Evolutionary conservation across 257 asterid species (phyloP).

Genomic region (Thymus mandschuricus): DNA sequence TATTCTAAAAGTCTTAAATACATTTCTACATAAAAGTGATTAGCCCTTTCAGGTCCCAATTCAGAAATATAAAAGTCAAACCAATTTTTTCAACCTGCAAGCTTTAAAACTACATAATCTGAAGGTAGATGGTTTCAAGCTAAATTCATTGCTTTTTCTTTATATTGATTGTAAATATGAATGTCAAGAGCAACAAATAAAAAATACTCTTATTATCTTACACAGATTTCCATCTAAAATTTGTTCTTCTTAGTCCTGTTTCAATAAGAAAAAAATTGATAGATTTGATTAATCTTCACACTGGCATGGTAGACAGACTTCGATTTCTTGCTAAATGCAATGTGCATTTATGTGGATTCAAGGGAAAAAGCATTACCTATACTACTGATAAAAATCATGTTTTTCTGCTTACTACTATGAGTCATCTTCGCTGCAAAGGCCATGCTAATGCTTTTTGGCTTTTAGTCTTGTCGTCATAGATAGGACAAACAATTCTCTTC

Average conservation of each 20-base stretch:
- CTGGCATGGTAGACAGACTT: neutral
- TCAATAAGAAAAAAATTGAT: neutral
- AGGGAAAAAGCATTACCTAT: neutral
- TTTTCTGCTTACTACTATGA: neutral
- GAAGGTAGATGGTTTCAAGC: neutral
- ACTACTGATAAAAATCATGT: neutral
- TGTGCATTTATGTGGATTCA: neutral
- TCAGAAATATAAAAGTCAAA: neutral
- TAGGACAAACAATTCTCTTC: slow-evolving; percentile 6
- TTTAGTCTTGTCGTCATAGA: neutral
- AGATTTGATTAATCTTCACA: neutral
- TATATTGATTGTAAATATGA: neutral
- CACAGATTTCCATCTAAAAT: neutral
- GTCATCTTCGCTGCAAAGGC: neutral
- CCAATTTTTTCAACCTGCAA: neutral
- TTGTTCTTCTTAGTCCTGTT: neutral
- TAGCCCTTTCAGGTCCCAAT: neutral
- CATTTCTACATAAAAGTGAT: neutral
- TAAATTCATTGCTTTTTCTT: neutral
- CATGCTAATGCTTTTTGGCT: neutral
- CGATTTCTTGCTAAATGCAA: slow-evolving; percentile 3
- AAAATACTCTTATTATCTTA: neutral
- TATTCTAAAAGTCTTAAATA: neutral
- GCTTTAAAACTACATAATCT: neutral
- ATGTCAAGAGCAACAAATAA: neutral